Evolutionary conservation across 31 red algal species (phyloP).

Genomic region (Endocladia muricata): DNA sequence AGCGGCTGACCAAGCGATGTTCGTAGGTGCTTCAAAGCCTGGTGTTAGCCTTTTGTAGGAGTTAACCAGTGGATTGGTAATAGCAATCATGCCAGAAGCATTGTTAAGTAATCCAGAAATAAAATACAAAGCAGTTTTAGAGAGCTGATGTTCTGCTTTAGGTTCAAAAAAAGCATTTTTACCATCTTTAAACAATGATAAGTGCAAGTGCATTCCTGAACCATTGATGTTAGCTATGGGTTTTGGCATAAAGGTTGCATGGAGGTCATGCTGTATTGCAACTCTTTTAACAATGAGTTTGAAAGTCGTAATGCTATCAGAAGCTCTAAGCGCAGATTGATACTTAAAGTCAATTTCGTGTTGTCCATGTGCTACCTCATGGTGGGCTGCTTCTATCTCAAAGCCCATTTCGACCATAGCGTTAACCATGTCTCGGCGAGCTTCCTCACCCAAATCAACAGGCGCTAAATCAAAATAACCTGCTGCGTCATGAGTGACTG

Average conservation of each 20-base stretch:
- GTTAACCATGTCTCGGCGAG: conserved; percentile 1
- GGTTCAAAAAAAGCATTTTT: background rate
- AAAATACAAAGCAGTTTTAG: background rate
- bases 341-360: conserved; percentile 16
- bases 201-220: conserved; percentile 4
- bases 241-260: conserved; percentile 13
- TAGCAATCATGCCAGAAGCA: background rate
- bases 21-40: conserved; percentile 11
- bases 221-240: background rate
- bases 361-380: conserved; percentile 1
- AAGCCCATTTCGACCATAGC: conserved; percentile 1
- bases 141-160: background rate
- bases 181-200: background rate
- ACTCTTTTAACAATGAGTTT: background rate
- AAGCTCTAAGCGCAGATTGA: background rate
- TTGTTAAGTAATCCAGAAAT: background rate
- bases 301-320: background rate
- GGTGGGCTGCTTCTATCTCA: conserved; percentile 11
- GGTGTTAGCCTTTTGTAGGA: background rate
- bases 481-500: background rate
- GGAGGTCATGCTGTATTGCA: background rate
- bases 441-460: conserved; percentile 2
- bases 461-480: conserved; percentile 10
- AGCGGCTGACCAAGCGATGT: background rate
- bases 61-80: conserved; percentile 9